These are phyloP conservation scores for Nicotiana attenuata DNA, from an alignment of 257 asterid genomes.

Conservation along the genomic window DNA sequence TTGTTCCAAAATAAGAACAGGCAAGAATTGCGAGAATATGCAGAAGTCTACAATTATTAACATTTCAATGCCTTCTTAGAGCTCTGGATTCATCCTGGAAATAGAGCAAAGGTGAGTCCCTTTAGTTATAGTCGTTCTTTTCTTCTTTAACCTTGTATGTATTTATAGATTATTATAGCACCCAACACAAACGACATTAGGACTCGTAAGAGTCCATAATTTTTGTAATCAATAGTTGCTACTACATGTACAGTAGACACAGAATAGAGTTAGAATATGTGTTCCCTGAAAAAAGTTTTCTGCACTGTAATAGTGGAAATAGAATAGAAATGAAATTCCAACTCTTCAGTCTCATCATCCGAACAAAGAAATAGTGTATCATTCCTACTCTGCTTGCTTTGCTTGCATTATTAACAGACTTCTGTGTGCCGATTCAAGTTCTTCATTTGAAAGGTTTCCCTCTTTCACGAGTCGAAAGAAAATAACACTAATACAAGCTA, in stretches of 20 bases:
- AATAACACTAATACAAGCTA: neutral
- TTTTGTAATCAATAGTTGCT: constrained; percentile 9
- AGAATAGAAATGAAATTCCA: too few species aligned
- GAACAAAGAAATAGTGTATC: too few species aligned
- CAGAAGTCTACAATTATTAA: constrained; percentile 1
- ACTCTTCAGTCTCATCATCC: too few species aligned
- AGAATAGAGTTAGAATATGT: neutral
- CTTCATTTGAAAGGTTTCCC: too few species aligned
- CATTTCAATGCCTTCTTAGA: constrained; percentile 2
- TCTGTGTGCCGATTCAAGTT: too few species aligned
- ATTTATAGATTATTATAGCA: neutral
- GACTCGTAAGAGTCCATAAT: constrained; percentile 5
- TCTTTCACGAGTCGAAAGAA: too few species aligned
- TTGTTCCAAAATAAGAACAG: constrained; percentile 3
- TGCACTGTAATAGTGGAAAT: too few species aligned
- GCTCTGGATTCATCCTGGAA: constrained; percentile 1
- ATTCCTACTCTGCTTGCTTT: too few species aligned
- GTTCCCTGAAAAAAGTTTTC: neutral
- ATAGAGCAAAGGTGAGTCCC: constrained; percentile 1
- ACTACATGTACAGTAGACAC: constrained; percentile 8
- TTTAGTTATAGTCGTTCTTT: neutral
- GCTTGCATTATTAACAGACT: too few species aligned
- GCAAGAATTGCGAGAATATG: neutral
- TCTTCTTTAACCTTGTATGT: constrained; percentile 7
- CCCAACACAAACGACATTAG: constrained; percentile 2